Percentiles rank a stretch among this genome's conserved stretches.
phyloP scores from a whole-genome alignment of 257 asterid genomes.

The Solanum piurae region DNA sequence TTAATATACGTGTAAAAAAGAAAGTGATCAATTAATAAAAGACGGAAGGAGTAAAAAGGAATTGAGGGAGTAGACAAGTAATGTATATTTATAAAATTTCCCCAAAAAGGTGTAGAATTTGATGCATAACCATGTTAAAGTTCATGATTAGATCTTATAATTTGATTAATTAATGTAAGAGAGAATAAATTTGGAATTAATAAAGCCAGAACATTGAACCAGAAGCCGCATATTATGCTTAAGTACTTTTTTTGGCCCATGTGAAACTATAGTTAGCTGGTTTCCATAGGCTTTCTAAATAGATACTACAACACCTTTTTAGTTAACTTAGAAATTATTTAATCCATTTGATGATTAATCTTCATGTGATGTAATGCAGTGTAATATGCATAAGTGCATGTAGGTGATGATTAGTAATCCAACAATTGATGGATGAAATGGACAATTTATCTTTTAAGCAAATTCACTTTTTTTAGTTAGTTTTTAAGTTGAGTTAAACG shows the following conservation, averaged over 20 bases:
- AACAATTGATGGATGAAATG: too few species aligned
- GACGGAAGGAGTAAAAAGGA: too few species aligned
- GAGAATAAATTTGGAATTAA: neutral
- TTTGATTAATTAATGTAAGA: neutral
- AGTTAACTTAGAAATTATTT: neutral
- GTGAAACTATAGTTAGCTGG: conserved; percentile 3
- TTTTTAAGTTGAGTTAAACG: neutral
- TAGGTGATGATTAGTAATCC: too few species aligned
- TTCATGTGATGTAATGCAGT: neutral
- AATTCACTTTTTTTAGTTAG: neutral
- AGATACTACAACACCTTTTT: neutral
- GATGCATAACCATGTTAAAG: neutral
- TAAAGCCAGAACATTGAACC: neutral
- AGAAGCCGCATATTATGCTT: neutral
- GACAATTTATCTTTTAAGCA: neutral
- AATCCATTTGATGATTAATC: neutral
- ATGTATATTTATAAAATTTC: neutral
- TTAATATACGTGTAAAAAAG: too few species aligned
- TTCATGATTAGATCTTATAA: conserved; percentile 1
- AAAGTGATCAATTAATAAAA: too few species aligned
- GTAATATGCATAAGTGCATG: too few species aligned
- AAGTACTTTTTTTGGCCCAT: neutral
- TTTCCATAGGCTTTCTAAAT: neutral
- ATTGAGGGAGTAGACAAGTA: too few species aligned
- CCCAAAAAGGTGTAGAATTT: neutral